Base-by-base conservation (phyloP, 495 filamentous ascomycete species). In the Aspergillus campestris region DNA sequence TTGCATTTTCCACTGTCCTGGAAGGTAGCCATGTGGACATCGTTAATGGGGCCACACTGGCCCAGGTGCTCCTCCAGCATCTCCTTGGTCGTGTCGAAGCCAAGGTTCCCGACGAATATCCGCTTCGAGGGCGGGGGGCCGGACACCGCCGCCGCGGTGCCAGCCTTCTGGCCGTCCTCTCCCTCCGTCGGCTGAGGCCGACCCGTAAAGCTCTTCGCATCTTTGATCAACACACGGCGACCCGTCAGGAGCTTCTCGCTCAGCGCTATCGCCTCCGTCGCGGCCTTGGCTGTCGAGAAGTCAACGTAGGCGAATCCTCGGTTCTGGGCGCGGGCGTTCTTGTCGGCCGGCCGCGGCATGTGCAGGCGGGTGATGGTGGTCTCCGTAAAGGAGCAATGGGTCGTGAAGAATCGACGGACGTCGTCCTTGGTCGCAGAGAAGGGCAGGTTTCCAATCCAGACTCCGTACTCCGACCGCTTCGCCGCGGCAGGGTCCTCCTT, bases 1-100 rank as follows among this genome's bases (percentile, higher is more conserved):
- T 96, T 96, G 71, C 94, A 97, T 69, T 97, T 97, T 24, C 92
- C 94, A 33, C 82, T 80, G 57, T 99, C 94, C 61, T 97, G 88
- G 58, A 99, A 99, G 0, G 90, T 95, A 3, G 94, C 94, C 38
- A 95, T 67, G 61, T 91, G 87, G 51, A 89, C 73, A 65, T 84
- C 84, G 31, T 72, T 67, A 44, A 99, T 74, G 38, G 80, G 75
- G 34, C 92, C 92, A 56, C 90, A 96, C 56, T 80, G 83, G 24
- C 66, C 70, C 60, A 94, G 96, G 58, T 95, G 87, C 48, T 81
- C 73, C 47, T 77, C 67, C 28, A 99, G 67, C 47, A 80, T 76
- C 49, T 94, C 88, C 50, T 87, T 86, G n/a, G 80, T 90, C 1
- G 78, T 78, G 47, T 89, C 80, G 62, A 94, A 99, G 6, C 79